A percentile compares a stretch with the other conserved stretches of the same genome.
These are phyloP conservation scores for Solidago caesia DNA, from an alignment of 129 eudicot species.

Conservation along the genomic window DNA sequence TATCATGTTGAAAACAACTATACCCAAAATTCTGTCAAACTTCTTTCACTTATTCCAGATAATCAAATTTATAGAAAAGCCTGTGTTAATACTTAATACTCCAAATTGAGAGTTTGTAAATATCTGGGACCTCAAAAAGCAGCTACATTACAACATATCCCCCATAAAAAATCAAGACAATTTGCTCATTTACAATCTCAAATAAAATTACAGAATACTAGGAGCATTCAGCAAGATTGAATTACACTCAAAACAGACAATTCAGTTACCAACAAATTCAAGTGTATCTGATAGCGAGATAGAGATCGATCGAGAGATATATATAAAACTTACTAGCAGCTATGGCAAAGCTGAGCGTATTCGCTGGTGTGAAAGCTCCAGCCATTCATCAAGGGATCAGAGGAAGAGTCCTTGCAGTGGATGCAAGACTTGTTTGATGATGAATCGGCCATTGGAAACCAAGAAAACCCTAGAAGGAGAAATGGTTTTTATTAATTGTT, in stretches of 20 bases:
- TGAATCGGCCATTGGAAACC: slow-evolving; percentile 37
- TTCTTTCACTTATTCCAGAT: not conserved
- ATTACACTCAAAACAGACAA: not conserved
- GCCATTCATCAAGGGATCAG: slow-evolving; percentile 39
- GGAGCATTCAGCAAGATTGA: not conserved
- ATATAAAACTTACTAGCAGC: slow-evolving; percentile 46
- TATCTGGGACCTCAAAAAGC: no score
- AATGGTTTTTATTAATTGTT: not conserved
- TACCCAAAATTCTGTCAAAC: not conserved
- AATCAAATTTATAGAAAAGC: no score
- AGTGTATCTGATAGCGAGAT: not conserved
- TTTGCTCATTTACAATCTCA: no score
- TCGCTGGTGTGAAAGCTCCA: slow-evolving; percentile 44
- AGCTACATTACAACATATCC: no score
- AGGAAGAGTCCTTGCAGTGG: slow-evolving; percentile 39
- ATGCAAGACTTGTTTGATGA: slow-evolving; percentile 44
- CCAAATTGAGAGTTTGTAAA: no score
- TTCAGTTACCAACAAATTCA: not conserved
- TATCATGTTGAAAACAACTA: not conserved
- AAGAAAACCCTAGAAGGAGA: slow-evolving; percentile 16
- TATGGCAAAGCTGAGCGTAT: slow-evolving; percentile 49
- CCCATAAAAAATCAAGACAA: no score
- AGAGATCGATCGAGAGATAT: not conserved
- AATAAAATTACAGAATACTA: not conserved
- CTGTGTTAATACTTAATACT: no score